Percentiles rank a stretch among this genome's conserved stretches.
These are phyloP conservation scores for Trichoderma sp. DNA, from an alignment of 2,329 filamentous ascomycete genomes.

Conservation along the genomic window DNA sequence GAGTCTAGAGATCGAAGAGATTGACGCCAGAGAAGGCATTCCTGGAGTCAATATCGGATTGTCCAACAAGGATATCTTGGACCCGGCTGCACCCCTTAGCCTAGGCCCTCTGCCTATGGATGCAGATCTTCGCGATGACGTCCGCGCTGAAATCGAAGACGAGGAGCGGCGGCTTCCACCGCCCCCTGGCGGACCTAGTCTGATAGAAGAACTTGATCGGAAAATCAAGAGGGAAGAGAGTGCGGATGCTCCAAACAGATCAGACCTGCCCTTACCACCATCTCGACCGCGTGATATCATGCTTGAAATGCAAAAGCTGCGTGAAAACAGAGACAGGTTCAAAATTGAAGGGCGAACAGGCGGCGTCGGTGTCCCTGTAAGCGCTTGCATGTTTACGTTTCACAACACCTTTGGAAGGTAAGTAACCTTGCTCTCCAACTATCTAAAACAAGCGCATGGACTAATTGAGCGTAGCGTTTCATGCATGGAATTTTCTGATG, in stretches of 20 bases:
- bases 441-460: too few relatives aligned
- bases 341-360: constrained; percentile 82
- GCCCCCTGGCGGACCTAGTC: constrained; percentile 65
- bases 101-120: constrained; percentile 86
- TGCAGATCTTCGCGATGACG: constrained; percentile 75
- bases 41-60: constrained; percentile 64
- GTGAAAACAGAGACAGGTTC: constrained; percentile 90
- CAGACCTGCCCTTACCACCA: constrained; percentile 82
- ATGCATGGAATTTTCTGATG: constrained; percentile 94
- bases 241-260: constrained; percentile 75
- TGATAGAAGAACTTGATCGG: constrained; percentile 85
- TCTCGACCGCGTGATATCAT: constrained; percentile 87
- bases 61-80: constrained; percentile 61
- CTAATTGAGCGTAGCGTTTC: constrained; percentile 62
- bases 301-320: constrained; percentile 91
- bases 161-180: constrained; percentile 80
- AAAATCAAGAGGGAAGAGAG: constrained; percentile 88
- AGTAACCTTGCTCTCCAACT: constrained; percentile 35
- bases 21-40: constrained; percentile 65
- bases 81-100: constrained; percentile 61
- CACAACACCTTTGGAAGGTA: constrained; percentile 93
- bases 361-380: constrained; percentile 79
- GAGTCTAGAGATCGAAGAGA: constrained; percentile 63
- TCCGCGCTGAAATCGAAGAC: constrained; percentile 83
- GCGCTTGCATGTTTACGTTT: constrained; percentile 96